phyloP scores from a whole-genome alignment of 306 rosid genomes.

The Vigna reflexopilosa region DNA sequence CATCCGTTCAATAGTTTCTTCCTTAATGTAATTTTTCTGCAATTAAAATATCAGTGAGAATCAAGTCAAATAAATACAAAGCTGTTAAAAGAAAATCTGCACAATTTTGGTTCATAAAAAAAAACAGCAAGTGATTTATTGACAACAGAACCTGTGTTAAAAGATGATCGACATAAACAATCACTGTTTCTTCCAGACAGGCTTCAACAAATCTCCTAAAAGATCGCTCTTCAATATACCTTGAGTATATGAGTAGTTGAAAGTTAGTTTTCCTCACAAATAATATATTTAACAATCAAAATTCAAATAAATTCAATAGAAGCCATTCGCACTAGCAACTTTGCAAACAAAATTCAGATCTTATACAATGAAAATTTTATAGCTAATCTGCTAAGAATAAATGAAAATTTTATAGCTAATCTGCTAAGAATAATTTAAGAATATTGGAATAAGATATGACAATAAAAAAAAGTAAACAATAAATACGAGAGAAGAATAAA shows the following conservation, averaged over 20 bases:
- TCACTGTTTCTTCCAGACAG: slow-evolving; percentile 92
- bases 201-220: slow-evolving; percentile 99
- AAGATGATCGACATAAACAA: slow-evolving; percentile 91
- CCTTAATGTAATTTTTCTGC: slow-evolving; percentile 89
- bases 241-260: slow-evolving; percentile 43
- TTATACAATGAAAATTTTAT: slow-evolving; percentile 4
- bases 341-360: slow-evolving; percentile 24
- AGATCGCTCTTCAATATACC: slow-evolving; percentile 98
- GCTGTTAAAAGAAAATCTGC: slow-evolving; percentile 33
- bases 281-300: slow-evolving; percentile 29
- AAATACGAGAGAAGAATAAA: neutral
- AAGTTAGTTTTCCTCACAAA: slow-evolving; percentile 41
- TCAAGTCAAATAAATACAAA: slow-evolving; percentile 39
- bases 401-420: slow-evolving; percentile 12
- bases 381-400: slow-evolving; percentile 13
- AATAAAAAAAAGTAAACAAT: neutral
- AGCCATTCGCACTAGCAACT: slow-evolving; percentile 13
- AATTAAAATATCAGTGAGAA: slow-evolving; percentile 40
- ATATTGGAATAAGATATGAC: neutral
- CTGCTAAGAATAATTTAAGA: slow-evolving; percentile 23
- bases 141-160: slow-evolving; percentile 73
- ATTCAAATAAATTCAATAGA: slow-evolving; percentile 27
- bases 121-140: slow-evolving; percentile 2
- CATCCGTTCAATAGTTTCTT: slow-evolving; percentile 96
- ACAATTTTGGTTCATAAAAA: slow-evolving; percentile 28